Percentiles rank a stretch among this genome's conserved stretches.
Evolutionary conservation across 2,329 filamentous ascomycete species (phyloP).

Genomic region (Fusarium continuum): DNA sequence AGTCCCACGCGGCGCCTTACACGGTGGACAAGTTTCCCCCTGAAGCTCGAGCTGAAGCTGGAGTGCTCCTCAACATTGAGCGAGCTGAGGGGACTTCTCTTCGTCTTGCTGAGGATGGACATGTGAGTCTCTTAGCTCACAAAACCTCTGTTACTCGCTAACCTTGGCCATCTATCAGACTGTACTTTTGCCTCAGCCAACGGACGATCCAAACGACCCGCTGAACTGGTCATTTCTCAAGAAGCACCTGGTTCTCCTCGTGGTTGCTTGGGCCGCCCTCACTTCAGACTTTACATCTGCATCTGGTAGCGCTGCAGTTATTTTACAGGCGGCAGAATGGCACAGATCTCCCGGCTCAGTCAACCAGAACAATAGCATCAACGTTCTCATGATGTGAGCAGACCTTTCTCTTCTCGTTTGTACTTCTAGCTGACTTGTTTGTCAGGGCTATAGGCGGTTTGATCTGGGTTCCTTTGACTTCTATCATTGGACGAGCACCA

Average conservation of each 20-base stretch:
- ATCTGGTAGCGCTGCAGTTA: constrained; percentile 26
- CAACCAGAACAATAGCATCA: constrained; percentile 33
- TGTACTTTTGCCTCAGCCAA: constrained; percentile 32
- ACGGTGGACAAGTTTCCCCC: constrained; percentile 10
- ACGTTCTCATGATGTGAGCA: constrained; percentile 18
- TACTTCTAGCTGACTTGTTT: background rate
- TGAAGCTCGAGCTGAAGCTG: constrained; percentile 26
- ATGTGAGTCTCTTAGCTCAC: constrained; percentile 4
- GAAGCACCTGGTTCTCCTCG: constrained; percentile 35
- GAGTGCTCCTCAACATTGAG: constrained; percentile 17
- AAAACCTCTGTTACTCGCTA: background rate
- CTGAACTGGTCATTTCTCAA: constrained; percentile 36
- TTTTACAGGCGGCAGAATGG: constrained; percentile 33
- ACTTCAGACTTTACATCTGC: constrained; percentile 32
- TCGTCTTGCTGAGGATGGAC: constrained; percentile 28
- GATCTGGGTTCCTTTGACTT: constrained; percentile 35
- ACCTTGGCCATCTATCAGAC: constrained; percentile 1
- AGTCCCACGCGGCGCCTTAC: background rate
- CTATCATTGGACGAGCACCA: constrained; percentile 31
- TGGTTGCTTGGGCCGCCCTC: constrained; percentile 30
- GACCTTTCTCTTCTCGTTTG: background rate
- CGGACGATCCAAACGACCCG: constrained; percentile 22
- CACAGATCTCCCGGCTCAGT: constrained; percentile 3
- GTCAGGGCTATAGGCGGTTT: constrained; percentile 24
- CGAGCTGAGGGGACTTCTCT: constrained; percentile 5